Evolutionary conservation across 169 alveolate genomes (phyloP), one percentile per base, ranked within the genome.

Genomic region (Neospora caninum): DNA sequence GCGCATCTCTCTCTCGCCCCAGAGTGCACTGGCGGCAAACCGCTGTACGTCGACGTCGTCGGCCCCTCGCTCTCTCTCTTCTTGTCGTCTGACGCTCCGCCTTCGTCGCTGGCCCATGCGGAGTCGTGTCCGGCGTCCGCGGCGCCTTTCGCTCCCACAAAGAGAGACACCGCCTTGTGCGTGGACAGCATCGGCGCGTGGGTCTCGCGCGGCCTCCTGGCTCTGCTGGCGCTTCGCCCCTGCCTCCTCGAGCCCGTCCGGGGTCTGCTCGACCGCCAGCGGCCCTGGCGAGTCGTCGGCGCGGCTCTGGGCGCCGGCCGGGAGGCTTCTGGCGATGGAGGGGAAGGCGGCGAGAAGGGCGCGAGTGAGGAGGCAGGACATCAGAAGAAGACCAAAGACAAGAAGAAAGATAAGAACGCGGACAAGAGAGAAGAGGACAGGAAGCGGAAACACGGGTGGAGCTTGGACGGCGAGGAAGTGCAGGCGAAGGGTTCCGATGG

Each of bases 251-350:
- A 38, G 45, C 86, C 86, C 45, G 49, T 78, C 29, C 41, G 39
- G 13, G 22, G 31, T 20, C 45, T 36, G 43, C 49, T 78, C 22
- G 29, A n/a, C 49, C 49, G 45, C 22, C 49, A 78, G 49, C 10
- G 45, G 43, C 86, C 86, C 22, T 78, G 86, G 86, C 39, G 86
- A 78, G 45, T 78, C 39, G 49, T 78, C 39, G 86, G 86, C 31
- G 42, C 43, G 43, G 86, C 86, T 10, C 18, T 78, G 86, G n/a
- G 43, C n/a, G 86, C 39, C n/a, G 86, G 29, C 2, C 41, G 45
- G 27, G 86, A 78, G 27, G 86, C 13, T 43, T 7, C 22, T 10
- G 86, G 42, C 22, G 86, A 38, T 16, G 86, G 4, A 78, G n/a
- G 45, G 20, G 29, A 6, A 78, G 86, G 43, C 22, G 86, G 27